phyloP scores from a whole-genome alignment of 2,329 filamentous ascomycete genomes.

The Akanthomyces uredinophilus region DNA sequence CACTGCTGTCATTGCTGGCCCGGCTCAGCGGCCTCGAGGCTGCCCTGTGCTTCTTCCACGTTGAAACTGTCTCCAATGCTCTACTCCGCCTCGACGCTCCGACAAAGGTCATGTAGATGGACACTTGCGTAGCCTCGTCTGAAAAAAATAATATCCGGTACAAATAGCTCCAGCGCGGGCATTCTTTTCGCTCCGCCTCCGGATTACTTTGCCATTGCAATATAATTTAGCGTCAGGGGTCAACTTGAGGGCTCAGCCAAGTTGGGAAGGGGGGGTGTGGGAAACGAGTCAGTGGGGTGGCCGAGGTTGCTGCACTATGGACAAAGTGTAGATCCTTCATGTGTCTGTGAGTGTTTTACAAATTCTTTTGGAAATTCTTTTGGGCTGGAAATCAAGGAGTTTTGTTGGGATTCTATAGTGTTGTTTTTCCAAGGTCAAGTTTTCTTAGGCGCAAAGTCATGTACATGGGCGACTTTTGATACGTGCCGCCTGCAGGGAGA shows the following conservation, averaged over 20 bases:
- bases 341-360: not conserved
- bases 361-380: not conserved
- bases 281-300: not conserved
- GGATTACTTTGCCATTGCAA: not conserved
- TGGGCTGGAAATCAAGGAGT: not conserved
- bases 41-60: not conserved
- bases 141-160: not conserved
- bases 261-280: not conserved
- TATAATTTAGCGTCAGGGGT: not conserved
- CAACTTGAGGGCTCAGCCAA: not conserved
- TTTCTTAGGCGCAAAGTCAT: not conserved
- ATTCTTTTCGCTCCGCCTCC: not conserved
- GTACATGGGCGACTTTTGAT: not conserved
- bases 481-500: too few species aligned
- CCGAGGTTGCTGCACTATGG: not conserved
- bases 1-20: too few species aligned
- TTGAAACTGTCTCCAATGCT: too few species aligned
- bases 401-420: not conserved
- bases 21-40: not conserved
- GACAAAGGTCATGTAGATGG: not conserved
- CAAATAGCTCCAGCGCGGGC: not conserved
- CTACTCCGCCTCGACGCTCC: not conserved
- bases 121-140: not conserved
- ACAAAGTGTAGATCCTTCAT: not conserved
- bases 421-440: not conserved